Evolutionary conservation across 2,329 filamentous ascomycete genomes (phyloP).

Genomic region (Aspergillus amoenus): DNA sequence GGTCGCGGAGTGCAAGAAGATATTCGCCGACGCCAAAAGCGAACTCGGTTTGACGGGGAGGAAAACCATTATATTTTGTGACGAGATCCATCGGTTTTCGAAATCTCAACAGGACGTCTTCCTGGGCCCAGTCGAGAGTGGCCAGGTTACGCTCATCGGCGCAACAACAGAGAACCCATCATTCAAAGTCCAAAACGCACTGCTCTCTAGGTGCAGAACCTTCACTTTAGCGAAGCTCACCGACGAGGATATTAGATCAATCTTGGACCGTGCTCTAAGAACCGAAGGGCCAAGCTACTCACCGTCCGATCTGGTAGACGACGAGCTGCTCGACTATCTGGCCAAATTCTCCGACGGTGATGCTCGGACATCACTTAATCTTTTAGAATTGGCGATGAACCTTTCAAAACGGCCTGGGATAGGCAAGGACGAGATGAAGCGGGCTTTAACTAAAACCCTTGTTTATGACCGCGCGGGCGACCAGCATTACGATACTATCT

Average conservation of each 20-base stretch:
- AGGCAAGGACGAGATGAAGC: conserved; percentile 75
- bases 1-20: conserved; percentile 86
- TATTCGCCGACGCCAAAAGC: conserved; percentile 79
- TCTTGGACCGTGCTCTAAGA: conserved; percentile 72
- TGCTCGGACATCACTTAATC: conserved; percentile 86
- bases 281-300: conserved; percentile 56
- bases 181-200: conserved; percentile 85
- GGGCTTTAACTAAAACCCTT: conserved; percentile 81
- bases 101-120: conserved; percentile 96
- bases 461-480: conserved; percentile 95
- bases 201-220: conserved; percentile 85
- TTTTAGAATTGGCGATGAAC: conserved; percentile 84
- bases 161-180: conserved; percentile 97
- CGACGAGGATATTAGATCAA: conserved; percentile 68
- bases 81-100: conserved; percentile 90
- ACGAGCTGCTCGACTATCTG: conserved; percentile 76
- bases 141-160: conserved; percentile 86
- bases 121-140: conserved; percentile 84
- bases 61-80: conserved; percentile 95
- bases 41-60: conserved; percentile 79
- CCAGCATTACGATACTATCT: conserved; percentile 97
- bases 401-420: conserved; percentile 64
- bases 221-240: conserved; percentile 80
- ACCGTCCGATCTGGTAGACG: conserved; percentile 63
- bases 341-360: conserved; percentile 88